Evolutionary conservation across 257 asterid genomes (phyloP).

Genomic region (Solanum piurae): DNA sequence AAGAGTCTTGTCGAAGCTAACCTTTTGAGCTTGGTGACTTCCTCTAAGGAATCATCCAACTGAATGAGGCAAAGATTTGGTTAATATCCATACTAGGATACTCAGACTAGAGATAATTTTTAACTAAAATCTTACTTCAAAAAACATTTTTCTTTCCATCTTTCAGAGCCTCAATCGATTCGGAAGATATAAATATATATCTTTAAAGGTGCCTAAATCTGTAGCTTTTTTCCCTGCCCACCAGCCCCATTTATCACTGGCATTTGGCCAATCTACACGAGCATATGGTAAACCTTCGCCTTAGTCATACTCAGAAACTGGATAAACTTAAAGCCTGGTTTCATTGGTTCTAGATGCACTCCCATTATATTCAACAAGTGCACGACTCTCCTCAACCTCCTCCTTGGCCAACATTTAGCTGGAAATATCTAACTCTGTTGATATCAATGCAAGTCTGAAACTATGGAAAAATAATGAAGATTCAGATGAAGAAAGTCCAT

Average conservation of each 20-base stretch:
- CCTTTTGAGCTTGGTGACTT: slow-evolving; percentile 17
- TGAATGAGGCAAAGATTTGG: slow-evolving; percentile 58
- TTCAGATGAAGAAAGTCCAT: not conserved
- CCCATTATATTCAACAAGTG: slow-evolving; percentile 26
- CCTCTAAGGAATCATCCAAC: slow-evolving; percentile 67
- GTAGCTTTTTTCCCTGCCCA: slow-evolving; percentile 49
- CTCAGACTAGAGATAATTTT: slow-evolving; percentile 11
- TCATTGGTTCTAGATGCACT: no score
- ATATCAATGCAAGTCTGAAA: not conserved
- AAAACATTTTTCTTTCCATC: slow-evolving; percentile 18
- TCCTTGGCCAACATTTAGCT: not conserved
- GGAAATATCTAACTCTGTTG: not conserved
- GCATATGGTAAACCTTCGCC: slow-evolving; percentile 70
- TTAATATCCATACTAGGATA: slow-evolving; percentile 27
- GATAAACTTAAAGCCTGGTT: slow-evolving; percentile 12
- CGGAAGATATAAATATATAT: slow-evolving; percentile 59
- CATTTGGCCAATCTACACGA: not conserved
- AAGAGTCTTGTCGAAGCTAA: slow-evolving; percentile 4
- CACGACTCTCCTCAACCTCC: slow-evolving; percentile 42
- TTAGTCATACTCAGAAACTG: slow-evolving; percentile 17
- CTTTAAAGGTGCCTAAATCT: slow-evolving; percentile 36
- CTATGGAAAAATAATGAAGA: not conserved
- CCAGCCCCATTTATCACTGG: slow-evolving; percentile 29
- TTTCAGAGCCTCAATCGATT: not conserved
- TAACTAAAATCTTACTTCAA: slow-evolving; percentile 45